Percentiles rank a stretch among this genome's conserved stretches.
Conservation (phyloP, 2,329 filamentous ascomycete genomes). For the Diaporthe australafricana region DNA sequence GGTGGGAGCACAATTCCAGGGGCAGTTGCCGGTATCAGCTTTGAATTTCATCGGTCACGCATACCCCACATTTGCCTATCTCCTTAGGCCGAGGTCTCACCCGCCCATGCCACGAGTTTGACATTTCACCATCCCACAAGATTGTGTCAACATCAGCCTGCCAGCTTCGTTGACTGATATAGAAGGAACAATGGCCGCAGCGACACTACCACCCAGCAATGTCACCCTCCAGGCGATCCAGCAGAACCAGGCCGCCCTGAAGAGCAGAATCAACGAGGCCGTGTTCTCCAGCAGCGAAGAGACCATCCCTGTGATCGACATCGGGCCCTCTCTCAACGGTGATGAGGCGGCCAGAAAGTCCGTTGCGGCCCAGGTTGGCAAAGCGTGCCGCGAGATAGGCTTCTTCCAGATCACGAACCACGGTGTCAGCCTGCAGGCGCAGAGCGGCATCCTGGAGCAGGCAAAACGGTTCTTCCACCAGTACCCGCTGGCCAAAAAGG, state of each 20-base stretch:
- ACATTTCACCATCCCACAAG: background rate
- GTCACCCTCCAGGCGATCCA: conserved; percentile 1
- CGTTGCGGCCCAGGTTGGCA: conserved; percentile 4
- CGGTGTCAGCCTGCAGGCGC: conserved; percentile 38
- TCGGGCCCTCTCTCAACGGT: conserved; percentile 24
- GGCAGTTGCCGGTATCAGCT: background rate
- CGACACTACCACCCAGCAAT: background rate
- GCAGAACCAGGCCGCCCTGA: conserved; percentile 15
- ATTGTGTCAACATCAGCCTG: no score
- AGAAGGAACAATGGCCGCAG: background rate
- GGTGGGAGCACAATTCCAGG: background rate
- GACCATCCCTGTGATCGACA: conserved; percentile 23
- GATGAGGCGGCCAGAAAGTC: background rate
- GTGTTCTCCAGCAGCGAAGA: conserved; percentile 5
- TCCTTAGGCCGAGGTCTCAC: background rate
- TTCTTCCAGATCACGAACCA: conserved; percentile 45
- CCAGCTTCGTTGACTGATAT: background rate
- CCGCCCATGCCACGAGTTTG: background rate
- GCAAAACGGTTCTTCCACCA: conserved; percentile 41
- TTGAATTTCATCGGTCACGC: no score
- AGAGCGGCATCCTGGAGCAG: conserved; percentile 37
- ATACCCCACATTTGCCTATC: conserved; percentile 17
- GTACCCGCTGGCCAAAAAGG: conserved; percentile 38
- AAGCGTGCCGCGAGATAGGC: conserved; percentile 39
- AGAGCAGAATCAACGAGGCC: conserved; percentile 17